Evolutionary conservation across 2,329 filamentous ascomycete genomes (phyloP).

Genomic region (Sarocladium strictum): DNA sequence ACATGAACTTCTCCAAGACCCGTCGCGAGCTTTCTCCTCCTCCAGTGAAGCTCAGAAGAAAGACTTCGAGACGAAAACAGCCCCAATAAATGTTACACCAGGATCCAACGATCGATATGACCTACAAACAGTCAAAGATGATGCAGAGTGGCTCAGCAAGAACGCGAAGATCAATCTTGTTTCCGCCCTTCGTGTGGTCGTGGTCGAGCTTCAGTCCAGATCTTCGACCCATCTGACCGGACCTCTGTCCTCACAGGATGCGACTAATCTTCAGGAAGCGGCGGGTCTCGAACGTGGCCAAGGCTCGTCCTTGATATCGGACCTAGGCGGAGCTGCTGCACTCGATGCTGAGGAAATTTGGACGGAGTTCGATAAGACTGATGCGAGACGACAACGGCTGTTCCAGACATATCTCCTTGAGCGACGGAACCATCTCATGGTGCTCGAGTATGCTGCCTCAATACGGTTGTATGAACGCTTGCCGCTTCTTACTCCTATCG

Average conservation of each 20-base stretch:
- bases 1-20: slow-evolving; percentile 60
- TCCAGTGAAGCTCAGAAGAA: slow-evolving; percentile 58
- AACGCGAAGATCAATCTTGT: slow-evolving; percentile 74
- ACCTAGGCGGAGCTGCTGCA: slow-evolving; percentile 40
- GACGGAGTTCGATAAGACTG: slow-evolving; percentile 55
- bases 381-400: slow-evolving; percentile 60
- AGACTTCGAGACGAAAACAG: slow-evolving; percentile 76
- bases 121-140: slow-evolving; percentile 73
- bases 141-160: slow-evolving; percentile 80
- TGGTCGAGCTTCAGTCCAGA: slow-evolving; percentile 79
- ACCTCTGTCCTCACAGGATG: slow-evolving; percentile 71
- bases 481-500: slow-evolving; percentile 25
- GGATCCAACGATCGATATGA: slow-evolving; percentile 62
- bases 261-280: slow-evolving; percentile 68
- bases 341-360: slow-evolving; percentile 50
- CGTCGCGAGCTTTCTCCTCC: slow-evolving; percentile 61
- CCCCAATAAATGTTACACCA: slow-evolving; percentile 76
- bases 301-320: slow-evolving; percentile 49
- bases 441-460: slow-evolving; percentile 49
- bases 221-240: slow-evolving; percentile 66
- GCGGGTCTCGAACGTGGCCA: slow-evolving; percentile 58
- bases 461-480: slow-evolving; percentile 36
- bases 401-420: slow-evolving; percentile 68
- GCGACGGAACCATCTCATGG: slow-evolving; percentile 60
- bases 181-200: slow-evolving; percentile 70